Percentiles rank a stretch among this genome's conserved stretches.
Evolutionary conservation across 2,329 filamentous ascomycete species (phyloP).

Genomic region (Cladosporium cucumerinum): DNA sequence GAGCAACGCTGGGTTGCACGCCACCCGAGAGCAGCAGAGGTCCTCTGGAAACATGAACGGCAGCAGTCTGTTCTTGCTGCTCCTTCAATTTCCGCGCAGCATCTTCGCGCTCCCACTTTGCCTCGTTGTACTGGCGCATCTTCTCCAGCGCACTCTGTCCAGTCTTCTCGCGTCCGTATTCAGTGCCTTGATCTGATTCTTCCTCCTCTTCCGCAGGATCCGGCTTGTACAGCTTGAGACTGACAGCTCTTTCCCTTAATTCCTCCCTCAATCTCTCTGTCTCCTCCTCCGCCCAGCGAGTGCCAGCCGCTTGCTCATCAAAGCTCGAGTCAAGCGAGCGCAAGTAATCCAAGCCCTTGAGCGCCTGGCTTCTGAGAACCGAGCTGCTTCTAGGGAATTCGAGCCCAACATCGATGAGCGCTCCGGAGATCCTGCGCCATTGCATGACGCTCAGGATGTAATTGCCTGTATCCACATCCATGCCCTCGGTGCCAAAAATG

Average conservation of each 20-base stretch:
- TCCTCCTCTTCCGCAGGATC: slow-evolving; percentile 19
- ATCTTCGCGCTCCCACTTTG: slow-evolving; percentile 28
- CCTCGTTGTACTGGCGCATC: slow-evolving; percentile 31
- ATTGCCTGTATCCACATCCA: slow-evolving; percentile 34
- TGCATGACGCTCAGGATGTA: slow-evolving; percentile 38
- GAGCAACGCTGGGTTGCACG: slow-evolving; percentile 26
- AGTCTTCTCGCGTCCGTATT: slow-evolving; percentile 27
- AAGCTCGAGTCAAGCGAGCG: slow-evolving; percentile 31
- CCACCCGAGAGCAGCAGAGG: slow-evolving; percentile 32
- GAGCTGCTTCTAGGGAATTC: slow-evolving; percentile 29
- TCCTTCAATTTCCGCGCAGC: slow-evolving; percentile 21
- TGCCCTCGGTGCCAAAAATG: slow-evolving; percentile 31
- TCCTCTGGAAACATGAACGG: slow-evolving; percentile 24
- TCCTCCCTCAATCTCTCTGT: slow-evolving; percentile 29
- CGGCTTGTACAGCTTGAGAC: slow-evolving; percentile 35
- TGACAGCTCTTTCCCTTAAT: slow-evolving; percentile 31
- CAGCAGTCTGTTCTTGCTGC: slow-evolving; percentile 23
- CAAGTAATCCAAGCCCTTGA: slow-evolving; percentile 34
- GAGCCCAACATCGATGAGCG: slow-evolving; percentile 36
- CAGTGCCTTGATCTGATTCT: slow-evolving; percentile 27
- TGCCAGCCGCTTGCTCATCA: slow-evolving; percentile 35
- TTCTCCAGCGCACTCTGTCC: slow-evolving; percentile 30
- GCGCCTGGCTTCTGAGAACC: slow-evolving; percentile 28
- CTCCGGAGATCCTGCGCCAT: slow-evolving; percentile 36
- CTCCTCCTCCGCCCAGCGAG: slow-evolving; percentile 36